phyloP scores from a whole-genome alignment of 1,284 basidiomycete genomes.

The Earliella scabrosa region DNA sequence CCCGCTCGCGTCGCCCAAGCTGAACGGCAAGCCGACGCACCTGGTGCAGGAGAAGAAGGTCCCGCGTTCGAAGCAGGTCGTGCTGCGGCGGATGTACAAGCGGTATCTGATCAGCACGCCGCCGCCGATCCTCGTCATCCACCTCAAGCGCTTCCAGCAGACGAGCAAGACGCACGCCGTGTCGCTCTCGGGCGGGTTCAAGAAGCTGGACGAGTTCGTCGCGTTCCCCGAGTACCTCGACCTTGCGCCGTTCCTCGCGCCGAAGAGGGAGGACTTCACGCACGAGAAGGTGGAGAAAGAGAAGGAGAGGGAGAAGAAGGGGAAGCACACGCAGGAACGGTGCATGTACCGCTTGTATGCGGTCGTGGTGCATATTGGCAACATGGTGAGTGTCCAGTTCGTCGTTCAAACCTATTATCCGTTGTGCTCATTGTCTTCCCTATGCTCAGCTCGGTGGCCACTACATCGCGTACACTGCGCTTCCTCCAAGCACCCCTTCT shows the following conservation, averaged over 20 bases:
- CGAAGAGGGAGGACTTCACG: conserved; percentile 74
- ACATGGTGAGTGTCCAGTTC: conserved; percentile 65
- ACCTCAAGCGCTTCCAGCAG: conserved; percentile 94
- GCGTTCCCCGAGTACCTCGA: conserved; percentile 89
- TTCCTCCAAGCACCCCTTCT: conserved; percentile 34
- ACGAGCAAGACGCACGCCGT: conserved; percentile 51
- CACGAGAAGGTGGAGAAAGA: conserved; percentile 40
- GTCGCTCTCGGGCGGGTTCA: conserved; percentile 66
- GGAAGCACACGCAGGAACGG: conserved; percentile 42
- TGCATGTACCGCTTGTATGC: conserved; percentile 81
- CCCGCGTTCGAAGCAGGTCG: conserved; percentile 60
- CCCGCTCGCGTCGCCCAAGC: conserved; percentile 14
- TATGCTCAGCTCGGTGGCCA: conserved; percentile 74
- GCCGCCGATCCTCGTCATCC: conserved; percentile 89
- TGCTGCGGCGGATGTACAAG: conserved; percentile 88
- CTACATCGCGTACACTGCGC: conserved; percentile 81
- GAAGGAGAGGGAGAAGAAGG: conserved; percentile 38
- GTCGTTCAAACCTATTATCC: conserved; percentile 2
- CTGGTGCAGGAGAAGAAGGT: conserved; percentile 28
- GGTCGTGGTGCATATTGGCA: conserved; percentile 90
- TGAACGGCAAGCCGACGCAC: background rate
- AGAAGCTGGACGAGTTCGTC: conserved; percentile 88
- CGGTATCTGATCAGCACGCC: conserved; percentile 89
- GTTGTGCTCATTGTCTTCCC: conserved; percentile 10
- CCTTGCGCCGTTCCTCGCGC: conserved; percentile 85